Conservation (phyloP, 768 basidiomycete species). For the Kwoniella mangroviensis region DNA sequence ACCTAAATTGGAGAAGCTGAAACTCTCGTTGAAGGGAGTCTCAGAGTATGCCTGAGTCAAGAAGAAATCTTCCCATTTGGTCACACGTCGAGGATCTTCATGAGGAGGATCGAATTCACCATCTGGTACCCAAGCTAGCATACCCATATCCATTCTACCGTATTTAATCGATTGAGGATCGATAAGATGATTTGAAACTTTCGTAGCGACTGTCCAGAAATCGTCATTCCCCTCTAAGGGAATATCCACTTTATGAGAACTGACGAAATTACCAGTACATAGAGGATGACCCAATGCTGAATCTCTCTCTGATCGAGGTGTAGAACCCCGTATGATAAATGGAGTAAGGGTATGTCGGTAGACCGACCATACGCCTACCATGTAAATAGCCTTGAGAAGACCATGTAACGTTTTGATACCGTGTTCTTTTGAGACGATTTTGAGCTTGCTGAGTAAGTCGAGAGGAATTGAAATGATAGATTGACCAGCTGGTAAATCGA, state of each 20-base stretch:
- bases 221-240: not conserved
- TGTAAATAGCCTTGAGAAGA: constrained; percentile 18
- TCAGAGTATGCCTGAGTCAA: not conserved
- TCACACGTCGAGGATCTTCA: constrained; percentile 15
- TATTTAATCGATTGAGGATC: not conserved
- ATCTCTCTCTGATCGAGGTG: constrained; percentile 27
- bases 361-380: constrained; percentile 23
- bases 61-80: constrained; percentile 37
- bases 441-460: constrained; percentile 10
- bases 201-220: constrained; percentile 25
- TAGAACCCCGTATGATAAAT: constrained; percentile 3
- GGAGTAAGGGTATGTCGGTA: constrained; percentile 3
- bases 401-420: constrained; percentile 32
- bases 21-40: constrained; percentile 11
- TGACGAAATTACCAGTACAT: constrained; percentile 28
- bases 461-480: constrained; percentile 15
- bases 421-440: constrained; percentile 8
- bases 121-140: constrained; percentile 34
- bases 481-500: not conserved
- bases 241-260: constrained; percentile 4
- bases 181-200: constrained; percentile 11
- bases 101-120: not conserved
- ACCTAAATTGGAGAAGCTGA: constrained; percentile 37
- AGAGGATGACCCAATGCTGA: constrained; percentile 19
- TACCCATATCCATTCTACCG: constrained; percentile 26